Evolutionary conservation across 2,329 filamentous ascomycete species (phyloP), one percentile per base, ranked within the genome.

Genomic region (Claviceps digitariae): DNA sequence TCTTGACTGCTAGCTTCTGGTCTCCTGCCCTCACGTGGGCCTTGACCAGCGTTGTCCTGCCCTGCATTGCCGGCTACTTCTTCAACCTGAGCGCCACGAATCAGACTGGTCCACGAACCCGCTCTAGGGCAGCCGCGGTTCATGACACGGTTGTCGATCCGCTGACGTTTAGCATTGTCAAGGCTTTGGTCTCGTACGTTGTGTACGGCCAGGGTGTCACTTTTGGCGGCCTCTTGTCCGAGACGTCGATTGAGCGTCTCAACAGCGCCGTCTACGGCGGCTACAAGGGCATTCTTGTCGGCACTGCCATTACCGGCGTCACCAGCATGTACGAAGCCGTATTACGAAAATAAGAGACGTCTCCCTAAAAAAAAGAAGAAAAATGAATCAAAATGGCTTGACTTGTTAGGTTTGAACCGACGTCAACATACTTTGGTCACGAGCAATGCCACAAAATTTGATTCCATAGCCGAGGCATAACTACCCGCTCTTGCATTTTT

Each of bases 161-260:
- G 4, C 72, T 97, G 64, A 86, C 84, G 23, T 98, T 94, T 72
- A 95, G 90, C 72, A 83, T 97, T 54, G 81, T 81, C 61, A 95
- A 95, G 74, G 90, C 86, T 0, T 66, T 97, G 52, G 69, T 90
- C 55, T 83, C 87, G 8, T 95, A 86, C 67, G 77, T 91, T 36
- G 83, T 95, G 20, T 95, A 90, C 65, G 80, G 77, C 10, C 81
- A 84, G 65, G 80, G 79, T 36, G 76, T 78, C 50, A 79, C 76
- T 48, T 78, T 84, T 53, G 73, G 78, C 48, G 84, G 84, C 34
- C 72, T 82, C 52, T 73, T 88, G 54, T 74, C 79, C 54, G 72
- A 75, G 29, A 68, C 72, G 17, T 79, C 81, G 7, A 82, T 88
- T 49, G 70, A 70, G 52, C 75, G 78, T 53, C 81, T 93, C 57